Conservation (phyloP, 2,329 filamentous ascomycete genomes). For the Penicillium vulpinum region DNA sequence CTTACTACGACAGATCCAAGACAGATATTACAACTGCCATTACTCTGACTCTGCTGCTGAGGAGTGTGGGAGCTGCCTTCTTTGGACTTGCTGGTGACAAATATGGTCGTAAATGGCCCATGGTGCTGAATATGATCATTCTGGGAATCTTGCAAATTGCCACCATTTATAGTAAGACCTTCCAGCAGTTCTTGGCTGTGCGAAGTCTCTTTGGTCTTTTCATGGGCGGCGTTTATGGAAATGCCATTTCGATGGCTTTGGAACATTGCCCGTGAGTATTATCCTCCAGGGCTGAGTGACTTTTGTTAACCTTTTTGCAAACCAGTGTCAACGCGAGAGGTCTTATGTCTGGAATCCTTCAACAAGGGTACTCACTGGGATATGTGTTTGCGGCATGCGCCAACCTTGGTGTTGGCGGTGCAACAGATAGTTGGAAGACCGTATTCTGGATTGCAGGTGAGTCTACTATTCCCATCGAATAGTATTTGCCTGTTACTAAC, state of each 20-base stretch:
- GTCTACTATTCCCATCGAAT: slow-evolving; percentile 23
- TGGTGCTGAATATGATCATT: slow-evolving; percentile 76
- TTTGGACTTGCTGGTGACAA: slow-evolving; percentile 78
- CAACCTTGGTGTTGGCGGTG: slow-evolving; percentile 69
- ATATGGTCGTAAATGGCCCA: slow-evolving; percentile 77
- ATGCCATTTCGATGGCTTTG: slow-evolving; percentile 74
- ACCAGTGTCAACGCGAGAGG: slow-evolving; percentile 63
- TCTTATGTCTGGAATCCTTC: slow-evolving; percentile 77
- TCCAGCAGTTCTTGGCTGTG: slow-evolving; percentile 72
- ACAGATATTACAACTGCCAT: slow-evolving; percentile 67
- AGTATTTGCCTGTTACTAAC: background rate
- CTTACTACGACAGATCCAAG: slow-evolving; percentile 59
- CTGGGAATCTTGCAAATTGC: slow-evolving; percentile 70
- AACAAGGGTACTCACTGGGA: slow-evolving; percentile 78
- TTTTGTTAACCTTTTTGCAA: background rate
- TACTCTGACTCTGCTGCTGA: slow-evolving; percentile 68
- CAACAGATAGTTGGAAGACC: slow-evolving; percentile 63
- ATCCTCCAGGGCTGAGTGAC: background rate
- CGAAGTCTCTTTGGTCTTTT: slow-evolving; percentile 72
- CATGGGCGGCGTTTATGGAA: slow-evolving; percentile 80
- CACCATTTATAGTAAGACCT: slow-evolving; percentile 74
- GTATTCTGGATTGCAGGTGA: slow-evolving; percentile 67
- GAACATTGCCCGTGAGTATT: slow-evolving; percentile 64
- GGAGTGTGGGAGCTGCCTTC: slow-evolving; percentile 70
- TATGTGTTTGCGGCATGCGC: slow-evolving; percentile 72